Evolutionary conservation across 768 basidiomycete species (phyloP), one percentile per base, ranked within the genome.

Genomic region (Crepidotus variabilis): DNA sequence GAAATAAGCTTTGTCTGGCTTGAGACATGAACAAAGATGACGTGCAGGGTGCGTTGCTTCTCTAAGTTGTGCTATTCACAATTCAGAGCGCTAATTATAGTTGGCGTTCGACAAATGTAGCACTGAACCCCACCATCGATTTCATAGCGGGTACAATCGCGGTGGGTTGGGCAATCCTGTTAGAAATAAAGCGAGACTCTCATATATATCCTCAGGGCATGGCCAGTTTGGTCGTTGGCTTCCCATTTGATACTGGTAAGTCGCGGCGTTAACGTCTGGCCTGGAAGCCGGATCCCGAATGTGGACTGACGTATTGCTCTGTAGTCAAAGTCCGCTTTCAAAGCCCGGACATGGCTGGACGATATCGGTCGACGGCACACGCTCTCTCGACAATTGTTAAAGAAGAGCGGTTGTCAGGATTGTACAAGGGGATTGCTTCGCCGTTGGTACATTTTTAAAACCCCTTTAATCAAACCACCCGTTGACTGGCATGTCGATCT

Each of bases 261-360:
- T 55, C 16, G 18, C 20, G 22, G 47, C 20, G 24, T 46, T 48
- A 23, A 20, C 21, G 9, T 13, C 35, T 23, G n/a, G 45, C 46
- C 34, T 28, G 34, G 8, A 22, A 23, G 48, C 34, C 45, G 32
- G 16, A 7, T 34, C 46, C 22, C 23, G 33, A 46, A 10, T 18
- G 10, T 23, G 9, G 34, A 47, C 7, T 35, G 5, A 14, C 6
- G 16, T 2, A 13, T 43, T 39, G 20, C 20, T 53, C 43, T 51
- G 8, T 61, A 88, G 90, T 92, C 60, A 93, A 93, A 75, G 89
- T 91, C 14, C 82, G 90, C 36, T 81, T 92, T 56, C 91, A 93
- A 67, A 87, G 77, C 62, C 86, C 87, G 0, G 68, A 73, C 21
- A 77, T 83, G 16, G 76, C 81, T 11, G 63, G 65, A 2, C 83